phyloP scores from a whole-genome alignment of 2,329 filamentous ascomycete genomes.

The Neofusicoccum parvum region DNA sequence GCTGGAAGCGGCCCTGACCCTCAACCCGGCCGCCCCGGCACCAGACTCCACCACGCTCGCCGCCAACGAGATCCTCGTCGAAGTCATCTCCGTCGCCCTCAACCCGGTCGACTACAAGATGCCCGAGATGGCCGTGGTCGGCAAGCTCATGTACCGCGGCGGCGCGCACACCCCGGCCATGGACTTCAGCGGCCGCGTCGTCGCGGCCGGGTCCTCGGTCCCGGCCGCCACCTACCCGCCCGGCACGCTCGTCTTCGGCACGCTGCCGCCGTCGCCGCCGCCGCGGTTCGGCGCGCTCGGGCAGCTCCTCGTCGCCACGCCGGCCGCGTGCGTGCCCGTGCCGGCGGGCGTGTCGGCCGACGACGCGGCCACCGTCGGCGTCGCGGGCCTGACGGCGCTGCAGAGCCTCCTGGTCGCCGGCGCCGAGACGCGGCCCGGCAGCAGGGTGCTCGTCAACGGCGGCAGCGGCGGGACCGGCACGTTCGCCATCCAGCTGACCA shows the following conservation, averaged over 20 bases:
- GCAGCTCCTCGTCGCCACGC: background rate
- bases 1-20: slow-evolving; percentile 57
- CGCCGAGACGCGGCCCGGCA: background rate
- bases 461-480: background rate
- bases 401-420: slow-evolving; percentile 34
- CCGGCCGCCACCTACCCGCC: slow-evolving; percentile 29
- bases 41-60: slow-evolving; percentile 39
- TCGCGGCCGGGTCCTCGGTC: slow-evolving; percentile 34
- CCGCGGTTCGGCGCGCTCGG: background rate
- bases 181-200: slow-evolving; percentile 57
- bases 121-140: slow-evolving; percentile 52
- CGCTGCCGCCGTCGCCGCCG: slow-evolving; percentile 21
- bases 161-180: slow-evolving; percentile 50
- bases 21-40: slow-evolving; percentile 46
- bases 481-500: slow-evolving; percentile 57
- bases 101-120: slow-evolving; percentile 69
- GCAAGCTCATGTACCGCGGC: slow-evolving; percentile 37
- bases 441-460: background rate
- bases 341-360: background rate
- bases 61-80: slow-evolving; percentile 55
- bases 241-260: slow-evolving; percentile 46
- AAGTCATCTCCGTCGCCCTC: slow-evolving; percentile 56
- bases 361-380: slow-evolving; percentile 39
- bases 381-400: slow-evolving; percentile 45
- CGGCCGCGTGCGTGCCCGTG: background rate